Conservation (phyloP, 2,329 filamentous ascomycete species). For the Phoma herbarum region DNA sequence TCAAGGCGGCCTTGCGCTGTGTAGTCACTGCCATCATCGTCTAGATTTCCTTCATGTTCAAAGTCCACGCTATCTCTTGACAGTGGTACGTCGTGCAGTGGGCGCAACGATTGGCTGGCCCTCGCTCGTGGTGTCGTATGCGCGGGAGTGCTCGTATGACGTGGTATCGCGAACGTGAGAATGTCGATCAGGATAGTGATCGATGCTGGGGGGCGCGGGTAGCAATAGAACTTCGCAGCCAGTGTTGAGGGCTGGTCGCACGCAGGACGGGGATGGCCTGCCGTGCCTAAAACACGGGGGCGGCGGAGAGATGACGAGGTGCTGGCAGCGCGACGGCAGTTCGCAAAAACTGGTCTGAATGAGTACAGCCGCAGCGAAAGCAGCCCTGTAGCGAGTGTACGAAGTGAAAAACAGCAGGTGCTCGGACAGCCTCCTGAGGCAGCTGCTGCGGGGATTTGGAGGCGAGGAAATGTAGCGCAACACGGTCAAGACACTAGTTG, state of each 20-base stretch:
- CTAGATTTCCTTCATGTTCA: constrained; percentile 43
- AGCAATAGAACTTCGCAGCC: constrained; percentile 7
- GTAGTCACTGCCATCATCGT: constrained; percentile 39
- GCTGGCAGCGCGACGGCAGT: constrained; percentile 17
- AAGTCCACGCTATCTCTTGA: constrained; percentile 13
- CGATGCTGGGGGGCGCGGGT: constrained; percentile 12
- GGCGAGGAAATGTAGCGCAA: constrained; percentile 18
- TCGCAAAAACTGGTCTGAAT: constrained; percentile 2
- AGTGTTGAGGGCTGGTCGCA: constrained; percentile 13
- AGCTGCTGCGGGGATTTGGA: constrained; percentile 16
- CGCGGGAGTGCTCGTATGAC: constrained; percentile 9
- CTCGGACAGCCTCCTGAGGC: constrained; percentile 13
- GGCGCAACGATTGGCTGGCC: constrained; percentile 12
- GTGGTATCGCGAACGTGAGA: constrained; percentile 4
- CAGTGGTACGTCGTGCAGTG: constrained; percentile 13
- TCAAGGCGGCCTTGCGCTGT: constrained; percentile 21
- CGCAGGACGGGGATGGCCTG: constrained; percentile 20
- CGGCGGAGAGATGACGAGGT: constrained; percentile 14
- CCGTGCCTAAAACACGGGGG: constrained; percentile 20
- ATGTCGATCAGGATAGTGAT: constrained; percentile 2
- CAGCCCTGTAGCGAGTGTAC: constrained; percentile 21
- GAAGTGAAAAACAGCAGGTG: constrained; percentile 12
- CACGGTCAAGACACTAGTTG: constrained; percentile 15
- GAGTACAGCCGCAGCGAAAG: background rate
- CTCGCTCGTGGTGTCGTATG: constrained; percentile 11